phyloP scores from a whole-genome alignment of 1,284 basidiomycete genomes.

The Apiotrichum domesticum region DNA sequence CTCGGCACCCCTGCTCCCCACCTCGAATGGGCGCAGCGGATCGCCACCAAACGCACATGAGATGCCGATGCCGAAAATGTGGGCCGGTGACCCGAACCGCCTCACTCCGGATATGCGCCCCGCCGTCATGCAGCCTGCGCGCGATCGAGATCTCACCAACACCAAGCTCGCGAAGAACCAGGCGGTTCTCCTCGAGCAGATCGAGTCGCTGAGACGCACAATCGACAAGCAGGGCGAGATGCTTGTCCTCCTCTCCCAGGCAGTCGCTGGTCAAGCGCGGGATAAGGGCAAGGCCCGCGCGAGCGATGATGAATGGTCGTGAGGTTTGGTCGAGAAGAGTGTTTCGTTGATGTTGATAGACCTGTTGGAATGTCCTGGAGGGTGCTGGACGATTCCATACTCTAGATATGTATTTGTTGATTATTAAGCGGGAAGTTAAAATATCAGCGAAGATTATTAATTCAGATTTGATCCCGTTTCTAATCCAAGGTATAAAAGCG shows the following conservation, averaged over 20 bases:
- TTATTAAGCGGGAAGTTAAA: no score
- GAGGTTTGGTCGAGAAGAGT: neutral
- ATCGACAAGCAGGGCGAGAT: slow-evolving; percentile 42
- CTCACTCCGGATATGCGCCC: neutral
- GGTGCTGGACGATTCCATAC: no score
- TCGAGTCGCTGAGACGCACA: slow-evolving; percentile 35
- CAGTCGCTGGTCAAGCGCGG: slow-evolving; percentile 2
- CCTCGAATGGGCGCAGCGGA: neutral
- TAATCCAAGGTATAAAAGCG: neutral
- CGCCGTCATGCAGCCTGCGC: neutral
- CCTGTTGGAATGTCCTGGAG: no score
- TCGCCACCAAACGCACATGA: neutral
- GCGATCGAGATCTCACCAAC: slow-evolving; percentile 40
- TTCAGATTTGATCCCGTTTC: slow-evolving; percentile 1
- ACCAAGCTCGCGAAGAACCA: slow-evolving; percentile 47
- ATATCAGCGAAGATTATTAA: neutral
- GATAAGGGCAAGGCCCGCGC: slow-evolving; percentile 3
- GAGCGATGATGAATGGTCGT: neutral
- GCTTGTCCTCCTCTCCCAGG: slow-evolving; percentile 5
- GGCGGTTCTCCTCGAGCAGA: slow-evolving; percentile 42
- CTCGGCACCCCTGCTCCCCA: neutral
- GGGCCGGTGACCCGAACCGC: slow-evolving; percentile 11
- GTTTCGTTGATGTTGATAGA: no score
- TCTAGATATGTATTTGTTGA: no score
- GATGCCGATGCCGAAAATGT: slow-evolving; percentile 6